These are phyloP conservation scores for Pterocarpus macrocarpus DNA, from an alignment of 306 rosid species.

Conservation along the genomic window DNA sequence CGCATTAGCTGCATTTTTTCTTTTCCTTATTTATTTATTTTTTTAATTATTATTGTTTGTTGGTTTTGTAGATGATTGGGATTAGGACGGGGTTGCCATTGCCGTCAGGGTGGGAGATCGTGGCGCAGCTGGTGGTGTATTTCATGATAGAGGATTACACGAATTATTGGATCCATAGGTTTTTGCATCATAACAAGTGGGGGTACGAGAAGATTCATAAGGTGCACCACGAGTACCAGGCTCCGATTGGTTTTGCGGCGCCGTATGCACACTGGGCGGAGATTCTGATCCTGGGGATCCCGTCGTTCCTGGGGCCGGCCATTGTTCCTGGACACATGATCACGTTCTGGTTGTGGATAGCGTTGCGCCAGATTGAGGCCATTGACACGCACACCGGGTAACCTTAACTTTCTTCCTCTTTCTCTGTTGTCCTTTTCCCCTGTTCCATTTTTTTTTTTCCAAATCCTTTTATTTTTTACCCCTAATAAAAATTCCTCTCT, in stretches of 20 bases:
- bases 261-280: conserved; percentile 98
- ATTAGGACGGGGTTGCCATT: conserved; percentile 81
- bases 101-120: conserved; percentile 91
- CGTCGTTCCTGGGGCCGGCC: conserved; percentile 96
- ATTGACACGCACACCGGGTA: conserved; percentile 97
- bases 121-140: conserved; percentile 72
- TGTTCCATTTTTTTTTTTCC: conserved; percentile 31
- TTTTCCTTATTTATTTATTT: too few species aligned
- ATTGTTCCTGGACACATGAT: conserved; percentile 92
- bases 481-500: conserved; percentile 39
- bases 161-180: conserved; percentile 95
- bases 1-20: too few species aligned
- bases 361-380: conserved; percentile 90
- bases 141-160: conserved; percentile 90
- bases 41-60: too few species aligned
- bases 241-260: conserved; percentile 93
- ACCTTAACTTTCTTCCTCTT: conserved; percentile 14
- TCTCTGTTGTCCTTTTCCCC: conserved; percentile 26
- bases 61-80: conserved; percentile 69
- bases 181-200: conserved; percentile 88
- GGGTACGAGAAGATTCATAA: conserved; percentile 92
- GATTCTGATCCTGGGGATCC: conserved; percentile 90
- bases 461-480: conserved; percentile 13
- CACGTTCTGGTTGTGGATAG: conserved; percentile 95
- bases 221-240: conserved; percentile 89